These are phyloP conservation scores for Claviceps quebecensis DNA, from an alignment of 2,329 filamentous ascomycete genomes.

Conservation along the genomic window DNA sequence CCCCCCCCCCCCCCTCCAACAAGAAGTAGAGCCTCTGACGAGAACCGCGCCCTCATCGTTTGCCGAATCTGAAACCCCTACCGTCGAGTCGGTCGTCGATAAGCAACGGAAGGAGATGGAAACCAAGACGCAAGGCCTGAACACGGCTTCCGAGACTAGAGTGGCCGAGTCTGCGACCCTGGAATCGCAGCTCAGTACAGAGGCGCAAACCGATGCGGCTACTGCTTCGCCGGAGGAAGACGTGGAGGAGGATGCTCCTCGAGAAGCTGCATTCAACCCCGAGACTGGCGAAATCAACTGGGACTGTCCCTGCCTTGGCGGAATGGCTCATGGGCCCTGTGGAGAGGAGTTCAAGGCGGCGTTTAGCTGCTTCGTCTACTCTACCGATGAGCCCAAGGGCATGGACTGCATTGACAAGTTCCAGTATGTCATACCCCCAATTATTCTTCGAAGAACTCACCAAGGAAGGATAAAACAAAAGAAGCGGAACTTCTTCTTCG, in stretches of 20 bases:
- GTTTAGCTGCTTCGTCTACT: slow-evolving; percentile 98
- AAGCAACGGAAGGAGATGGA: slow-evolving; percentile 41
- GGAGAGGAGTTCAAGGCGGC: slow-evolving; percentile 90
- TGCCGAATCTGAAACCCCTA: slow-evolving; percentile 43
- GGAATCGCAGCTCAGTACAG: slow-evolving; percentile 14
- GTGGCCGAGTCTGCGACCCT: slow-evolving; percentile 11
- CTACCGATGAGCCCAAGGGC: slow-evolving; percentile 86
- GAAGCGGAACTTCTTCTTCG: too few species aligned
- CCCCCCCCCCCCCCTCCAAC: neutral
- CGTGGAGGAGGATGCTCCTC: slow-evolving; percentile 66
- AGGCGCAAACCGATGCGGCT: slow-evolving; percentile 12
- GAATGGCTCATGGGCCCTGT: slow-evolving; percentile 93
- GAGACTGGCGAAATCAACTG: slow-evolving; percentile 99
- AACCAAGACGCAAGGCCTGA: slow-evolving; percentile 16
- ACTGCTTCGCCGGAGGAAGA: slow-evolving; percentile 28
- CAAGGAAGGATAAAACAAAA: too few species aligned
- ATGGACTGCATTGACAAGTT: slow-evolving; percentile 97
- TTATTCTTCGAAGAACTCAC: too few species aligned
- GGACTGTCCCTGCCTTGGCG: slow-evolving; percentile 94
- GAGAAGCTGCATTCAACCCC: slow-evolving; percentile 91
- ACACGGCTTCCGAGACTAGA: slow-evolving; percentile 7
- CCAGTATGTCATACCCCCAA: slow-evolving; percentile 48
- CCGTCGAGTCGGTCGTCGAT: slow-evolving; percentile 53
- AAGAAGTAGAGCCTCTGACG: slow-evolving; percentile 7
- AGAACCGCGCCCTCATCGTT: slow-evolving; percentile 34